phyloP scores from a whole-genome alignment of 495 filamentous ascomycete genomes.

The Penicillium paradoxum region DNA sequence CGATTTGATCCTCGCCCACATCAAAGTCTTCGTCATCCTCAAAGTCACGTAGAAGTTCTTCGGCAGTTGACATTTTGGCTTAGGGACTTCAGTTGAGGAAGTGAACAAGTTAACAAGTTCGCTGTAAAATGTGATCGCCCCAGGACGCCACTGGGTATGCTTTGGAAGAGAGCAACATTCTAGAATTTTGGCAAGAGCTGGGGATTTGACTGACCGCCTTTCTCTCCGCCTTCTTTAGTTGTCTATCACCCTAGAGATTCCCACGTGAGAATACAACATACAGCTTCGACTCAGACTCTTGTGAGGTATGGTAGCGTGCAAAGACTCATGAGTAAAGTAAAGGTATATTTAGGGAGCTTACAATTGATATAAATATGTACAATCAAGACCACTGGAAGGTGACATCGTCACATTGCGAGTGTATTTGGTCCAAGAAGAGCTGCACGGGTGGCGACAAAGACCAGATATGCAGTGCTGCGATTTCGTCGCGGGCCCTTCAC shows the following conservation, averaged over 20 bases:
- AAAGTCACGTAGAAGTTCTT: constrained; percentile 45
- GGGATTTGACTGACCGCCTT: background rate
- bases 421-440: constrained; percentile 15
- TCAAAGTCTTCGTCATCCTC: constrained; percentile 37
- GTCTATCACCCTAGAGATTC: no score
- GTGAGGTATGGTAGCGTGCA: no score
- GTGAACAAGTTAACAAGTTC: background rate
- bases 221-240: background rate
- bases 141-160: constrained; percentile 11
- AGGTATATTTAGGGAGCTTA: no score
- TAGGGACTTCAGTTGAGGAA: no score
- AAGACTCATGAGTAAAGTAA: no score
- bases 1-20: constrained; percentile 22
- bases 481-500: constrained; percentile 12
- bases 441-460: constrained; percentile 15
- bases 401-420: no score
- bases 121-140: background rate
- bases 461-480: constrained; percentile 12
- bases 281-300: no score
- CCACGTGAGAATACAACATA: no score
- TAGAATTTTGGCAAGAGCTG: constrained; percentile 3
- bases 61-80: constrained; percentile 40
- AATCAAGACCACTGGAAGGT: no score
- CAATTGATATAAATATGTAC: no score
- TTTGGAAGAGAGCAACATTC: background rate